phyloP scores from a whole-genome alignment of 768 basidiomycete genomes.

The Termitomyces sp. region DNA sequence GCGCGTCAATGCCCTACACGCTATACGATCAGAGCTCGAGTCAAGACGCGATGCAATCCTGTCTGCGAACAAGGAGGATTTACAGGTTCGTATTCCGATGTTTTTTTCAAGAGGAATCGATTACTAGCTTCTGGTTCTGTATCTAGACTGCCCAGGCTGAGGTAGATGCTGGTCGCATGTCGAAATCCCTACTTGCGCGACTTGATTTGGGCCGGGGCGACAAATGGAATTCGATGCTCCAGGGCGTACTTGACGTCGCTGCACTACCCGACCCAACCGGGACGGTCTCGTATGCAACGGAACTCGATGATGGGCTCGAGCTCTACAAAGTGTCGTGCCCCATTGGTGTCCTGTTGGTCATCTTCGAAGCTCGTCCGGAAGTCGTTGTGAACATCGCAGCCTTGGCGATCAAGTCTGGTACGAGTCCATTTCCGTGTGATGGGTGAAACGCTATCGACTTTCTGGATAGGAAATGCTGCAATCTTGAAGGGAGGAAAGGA shows the following conservation, averaged over 20 bases:
- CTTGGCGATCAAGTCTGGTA: slow-evolving; percentile 94
- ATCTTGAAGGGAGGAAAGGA: slow-evolving; percentile 98
- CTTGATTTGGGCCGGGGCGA: slow-evolving; percentile 75
- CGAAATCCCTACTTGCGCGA: slow-evolving; percentile 77
- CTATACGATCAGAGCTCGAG: slow-evolving; percentile 66
- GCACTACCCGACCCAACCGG: slow-evolving; percentile 85
- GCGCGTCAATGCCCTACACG: slow-evolving; percentile 66
- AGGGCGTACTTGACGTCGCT: slow-evolving; percentile 87
- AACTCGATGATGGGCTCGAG: slow-evolving; percentile 83
- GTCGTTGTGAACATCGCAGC: slow-evolving; percentile 97
- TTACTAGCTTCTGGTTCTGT: slow-evolving; percentile 1
- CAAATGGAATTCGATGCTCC: slow-evolving; percentile 94
- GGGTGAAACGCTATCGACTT: not conserved
- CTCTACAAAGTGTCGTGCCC: slow-evolving; percentile 94
- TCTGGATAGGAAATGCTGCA: slow-evolving; percentile 79
- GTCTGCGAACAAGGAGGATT: slow-evolving; percentile 75
- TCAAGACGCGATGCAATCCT: slow-evolving; percentile 66
- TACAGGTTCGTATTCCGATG: slow-evolving; percentile 50
- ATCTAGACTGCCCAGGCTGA: slow-evolving; percentile 72
- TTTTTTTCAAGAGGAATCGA: not conserved
- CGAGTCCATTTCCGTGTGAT: slow-evolving; percentile 14
- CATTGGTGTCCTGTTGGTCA: slow-evolving; percentile 92
- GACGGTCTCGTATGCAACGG: slow-evolving; percentile 80
- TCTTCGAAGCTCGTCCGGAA: slow-evolving; percentile 96
- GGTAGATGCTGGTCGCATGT: slow-evolving; percentile 82